Evolutionary conservation across 164 flowering plant genomes (phyloP).

Genomic region (Piper longum): DNA sequence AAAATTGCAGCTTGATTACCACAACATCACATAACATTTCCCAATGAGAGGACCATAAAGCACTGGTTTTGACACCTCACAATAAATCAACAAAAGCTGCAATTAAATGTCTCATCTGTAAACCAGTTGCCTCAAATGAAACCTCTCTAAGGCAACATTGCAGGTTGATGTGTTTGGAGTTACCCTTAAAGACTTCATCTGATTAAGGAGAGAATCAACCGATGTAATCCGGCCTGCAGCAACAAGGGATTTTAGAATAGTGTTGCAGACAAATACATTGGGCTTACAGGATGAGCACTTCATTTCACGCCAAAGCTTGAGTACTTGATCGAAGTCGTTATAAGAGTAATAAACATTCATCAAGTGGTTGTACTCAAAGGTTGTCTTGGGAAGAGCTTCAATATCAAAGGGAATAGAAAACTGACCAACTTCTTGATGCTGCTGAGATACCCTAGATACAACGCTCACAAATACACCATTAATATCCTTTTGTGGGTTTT

Average conservation of each 20-base stretch:
- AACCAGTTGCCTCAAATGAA: too few relatives aligned
- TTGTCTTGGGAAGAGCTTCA: background rate
- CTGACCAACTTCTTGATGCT: background rate
- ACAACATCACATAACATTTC: too few relatives aligned
- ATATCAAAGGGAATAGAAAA: background rate
- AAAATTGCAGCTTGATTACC: too few relatives aligned
- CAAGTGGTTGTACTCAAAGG: constrained; percentile 1
- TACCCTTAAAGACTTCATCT: background rate
- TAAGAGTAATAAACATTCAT: background rate
- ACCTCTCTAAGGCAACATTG: background rate
- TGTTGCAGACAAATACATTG: constrained; percentile 1
- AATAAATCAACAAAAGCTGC: too few relatives aligned
- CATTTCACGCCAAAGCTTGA: constrained; percentile 1
- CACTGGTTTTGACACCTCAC: too few relatives aligned
- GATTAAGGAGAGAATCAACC: background rate
- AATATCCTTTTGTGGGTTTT: background rate
- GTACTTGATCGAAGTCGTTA: background rate
- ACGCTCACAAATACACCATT: background rate
- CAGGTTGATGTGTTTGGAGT: constrained; percentile 2
- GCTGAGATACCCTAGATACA: background rate
- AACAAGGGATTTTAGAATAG: constrained; percentile 1
- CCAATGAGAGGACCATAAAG: too few relatives aligned
- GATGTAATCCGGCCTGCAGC: background rate
- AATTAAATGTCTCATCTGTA: too few relatives aligned
- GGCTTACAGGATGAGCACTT: background rate